phyloP scores from a whole-genome alignment of 139 green algal species.

The Auxenochlorella protothecoides region DNA sequence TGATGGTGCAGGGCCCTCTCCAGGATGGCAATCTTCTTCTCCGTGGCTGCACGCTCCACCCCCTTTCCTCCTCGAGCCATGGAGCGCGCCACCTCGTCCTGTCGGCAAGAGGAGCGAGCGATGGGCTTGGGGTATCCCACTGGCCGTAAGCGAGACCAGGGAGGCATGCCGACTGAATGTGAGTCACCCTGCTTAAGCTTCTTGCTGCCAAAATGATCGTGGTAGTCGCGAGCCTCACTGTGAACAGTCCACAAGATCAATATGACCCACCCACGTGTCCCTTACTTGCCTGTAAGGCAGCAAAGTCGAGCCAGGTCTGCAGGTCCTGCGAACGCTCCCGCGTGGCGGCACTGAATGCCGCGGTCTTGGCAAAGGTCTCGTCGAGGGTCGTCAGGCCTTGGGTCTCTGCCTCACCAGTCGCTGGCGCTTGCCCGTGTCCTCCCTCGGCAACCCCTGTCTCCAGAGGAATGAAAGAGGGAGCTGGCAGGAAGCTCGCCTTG shows the following conservation, averaged over 20 bases:
- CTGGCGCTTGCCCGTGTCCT: constrained; percentile 48
- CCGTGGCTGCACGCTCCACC: constrained; percentile 31
- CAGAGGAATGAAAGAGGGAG: constrained; percentile 26
- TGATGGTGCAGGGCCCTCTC: constrained; percentile 49
- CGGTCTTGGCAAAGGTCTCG: too few relatives aligned
- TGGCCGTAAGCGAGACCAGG: not conserved
- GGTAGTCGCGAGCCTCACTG: too few relatives aligned
- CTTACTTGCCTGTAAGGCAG: constrained; percentile 53
- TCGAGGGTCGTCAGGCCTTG: constrained; percentile 13
- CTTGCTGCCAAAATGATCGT: too few relatives aligned
- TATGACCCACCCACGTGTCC: not conserved
- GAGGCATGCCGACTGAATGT: not conserved
- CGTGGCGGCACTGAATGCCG: constrained; percentile 48
- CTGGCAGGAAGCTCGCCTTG: not conserved
- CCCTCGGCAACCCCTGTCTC: constrained; percentile 7
- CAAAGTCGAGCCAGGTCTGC: constrained; percentile 75
- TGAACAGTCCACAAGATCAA: not conserved
- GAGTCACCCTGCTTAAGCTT: not conserved
- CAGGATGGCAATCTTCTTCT: constrained; percentile 71
- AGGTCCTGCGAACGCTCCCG: constrained; percentile 49
- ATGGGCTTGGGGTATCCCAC: too few relatives aligned
- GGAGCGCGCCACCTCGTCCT: constrained; percentile 23
- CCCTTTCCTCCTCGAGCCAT: constrained; percentile 6
- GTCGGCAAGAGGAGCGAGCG: not conserved
- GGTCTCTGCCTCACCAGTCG: constrained; percentile 32